phyloP scores from a whole-genome alignment of 139 green algal genomes.

The Coelastrella sp. region DNA sequence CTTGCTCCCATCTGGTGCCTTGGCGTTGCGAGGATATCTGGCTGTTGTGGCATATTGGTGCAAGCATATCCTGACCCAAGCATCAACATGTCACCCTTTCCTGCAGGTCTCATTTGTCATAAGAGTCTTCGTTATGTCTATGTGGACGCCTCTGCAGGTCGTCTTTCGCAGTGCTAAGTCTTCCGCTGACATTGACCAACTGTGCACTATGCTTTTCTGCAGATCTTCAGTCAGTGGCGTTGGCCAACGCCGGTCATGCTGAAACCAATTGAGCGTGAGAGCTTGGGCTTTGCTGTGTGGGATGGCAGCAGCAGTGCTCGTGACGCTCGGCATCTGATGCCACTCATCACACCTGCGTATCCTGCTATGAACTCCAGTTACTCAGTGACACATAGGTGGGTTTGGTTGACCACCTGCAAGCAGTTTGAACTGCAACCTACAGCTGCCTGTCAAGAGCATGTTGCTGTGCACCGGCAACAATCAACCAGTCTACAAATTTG shows the following conservation, averaged over 20 bases:
- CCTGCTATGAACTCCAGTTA: conserved; percentile 95
- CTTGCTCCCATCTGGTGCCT: no score
- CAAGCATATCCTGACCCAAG: no score
- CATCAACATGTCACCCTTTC: no score
- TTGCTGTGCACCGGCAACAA: background rate
- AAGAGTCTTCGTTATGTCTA: no score
- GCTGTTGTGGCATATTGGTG: no score
- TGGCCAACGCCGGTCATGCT: conserved; percentile 92
- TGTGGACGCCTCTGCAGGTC: no score
- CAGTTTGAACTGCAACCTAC: no score
- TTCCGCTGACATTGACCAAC: background rate
- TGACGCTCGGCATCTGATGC: conserved; percentile 90
- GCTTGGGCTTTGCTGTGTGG: conserved; percentile 73
- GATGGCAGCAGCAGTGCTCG: conserved; percentile 82
- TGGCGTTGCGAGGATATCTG: no score
- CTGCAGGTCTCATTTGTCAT: no score
- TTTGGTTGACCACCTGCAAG: no score
- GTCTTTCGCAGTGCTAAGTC: background rate
- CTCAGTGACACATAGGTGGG: conserved; percentile 89
- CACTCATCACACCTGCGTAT: conserved; percentile 98
- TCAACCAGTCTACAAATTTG: background rate
- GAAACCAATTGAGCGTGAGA: conserved; percentile 76
- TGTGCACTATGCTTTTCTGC: background rate
- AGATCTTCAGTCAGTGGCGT: conserved; percentile 79
- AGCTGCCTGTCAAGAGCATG: background rate